These are phyloP conservation scores for Ambrosiella beaveri DNA, from an alignment of 2,329 filamentous ascomycete species.

Conservation along the genomic window DNA sequence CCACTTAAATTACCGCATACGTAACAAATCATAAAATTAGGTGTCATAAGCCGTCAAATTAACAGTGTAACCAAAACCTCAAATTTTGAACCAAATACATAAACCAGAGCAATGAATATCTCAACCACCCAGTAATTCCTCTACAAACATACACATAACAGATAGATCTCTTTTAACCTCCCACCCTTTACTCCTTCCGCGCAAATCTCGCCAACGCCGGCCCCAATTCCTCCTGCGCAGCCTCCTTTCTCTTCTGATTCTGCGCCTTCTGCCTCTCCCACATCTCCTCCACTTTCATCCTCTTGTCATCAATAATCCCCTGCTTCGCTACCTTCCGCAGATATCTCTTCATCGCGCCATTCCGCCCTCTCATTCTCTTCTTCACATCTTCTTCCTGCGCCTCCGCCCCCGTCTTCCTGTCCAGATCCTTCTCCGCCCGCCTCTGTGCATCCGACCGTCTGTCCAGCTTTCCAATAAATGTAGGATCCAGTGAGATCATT, in stretches of 20 bases:
- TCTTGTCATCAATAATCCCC: slow-evolving; percentile 94
- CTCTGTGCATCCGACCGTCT: slow-evolving; percentile 62
- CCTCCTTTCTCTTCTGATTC: slow-evolving; percentile 42
- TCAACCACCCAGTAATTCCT: neutral
- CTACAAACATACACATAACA: neutral
- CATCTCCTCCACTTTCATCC: slow-evolving; percentile 68
- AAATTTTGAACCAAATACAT: too few species aligned
- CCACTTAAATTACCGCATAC: too few species aligned
- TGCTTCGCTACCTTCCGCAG: slow-evolving; percentile 79
- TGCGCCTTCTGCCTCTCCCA: slow-evolving; percentile 54
- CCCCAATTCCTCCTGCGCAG: slow-evolving; percentile 58
- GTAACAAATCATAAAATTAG: too few species aligned
- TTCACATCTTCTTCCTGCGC: slow-evolving; percentile 40
- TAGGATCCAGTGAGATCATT: slow-evolving; percentile 90
- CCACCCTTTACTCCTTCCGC: slow-evolving; percentile 35
- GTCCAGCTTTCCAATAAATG: slow-evolving; percentile 80
- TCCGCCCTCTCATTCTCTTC: slow-evolving; percentile 76
- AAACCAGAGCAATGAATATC: neutral
- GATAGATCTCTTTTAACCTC: too few species aligned
- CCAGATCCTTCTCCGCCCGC: slow-evolving; percentile 61
- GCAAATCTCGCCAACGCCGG: slow-evolving; percentile 77
- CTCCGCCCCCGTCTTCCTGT: slow-evolving; percentile 40
- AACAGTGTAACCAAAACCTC: too few species aligned
- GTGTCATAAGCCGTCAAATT: too few species aligned
- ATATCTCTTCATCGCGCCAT: slow-evolving; percentile 73